Base-by-base conservation (phyloP, 148 eudicot genomes). In the Hydrangea macrophylla region DNA sequence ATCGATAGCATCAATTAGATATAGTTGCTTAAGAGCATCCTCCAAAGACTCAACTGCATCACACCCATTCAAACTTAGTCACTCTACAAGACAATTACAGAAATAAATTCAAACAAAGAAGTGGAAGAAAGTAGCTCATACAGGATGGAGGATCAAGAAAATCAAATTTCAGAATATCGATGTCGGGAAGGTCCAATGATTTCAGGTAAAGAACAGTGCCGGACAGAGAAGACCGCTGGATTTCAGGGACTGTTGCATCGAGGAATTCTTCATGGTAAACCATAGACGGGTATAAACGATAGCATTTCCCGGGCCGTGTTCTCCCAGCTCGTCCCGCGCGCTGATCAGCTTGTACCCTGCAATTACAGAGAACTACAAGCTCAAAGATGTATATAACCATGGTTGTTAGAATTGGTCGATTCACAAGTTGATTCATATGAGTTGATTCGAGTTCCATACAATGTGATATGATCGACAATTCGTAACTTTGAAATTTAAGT, bases 301-400 rank as follows among this genome's bases (percentile, higher is more conserved):
- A 95, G 71, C 99, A 95, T 75, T 89, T 95, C 72, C 99, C 99
- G 55, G 99, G 96, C 45, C 93, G 83, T 61, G 99, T 95, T 74
- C 99, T 85, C 48, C 99, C 97, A 81, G 99, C 99, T 75, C 99
- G 87, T 50, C 97, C 99, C 59, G 97, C 96, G 27, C 99, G 90
- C 60, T 95, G 99, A 73, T 89, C 84, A 69, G 99, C 97, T 83
- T 95, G 97, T 67, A 95, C 99, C 78, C 97, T 89, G 82, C 61
- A 75, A 62, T 55, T 40, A 54, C 13, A 40, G 26, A 60, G 55
- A 68, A 6, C 18, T 68, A 37, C 26, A 39, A 55, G 26, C 36
- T 55, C 26, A 31, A 42, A 39, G 8, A n/a, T n/a, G n/a, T n/a
- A n/a, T n/a, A n/a, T n/a, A n/a, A n/a, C n/a, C n/a, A n/a, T n/a